These are phyloP conservation scores for Pittosporum tobira DNA, from an alignment of 129 eudicot species.

Conservation along the genomic window DNA sequence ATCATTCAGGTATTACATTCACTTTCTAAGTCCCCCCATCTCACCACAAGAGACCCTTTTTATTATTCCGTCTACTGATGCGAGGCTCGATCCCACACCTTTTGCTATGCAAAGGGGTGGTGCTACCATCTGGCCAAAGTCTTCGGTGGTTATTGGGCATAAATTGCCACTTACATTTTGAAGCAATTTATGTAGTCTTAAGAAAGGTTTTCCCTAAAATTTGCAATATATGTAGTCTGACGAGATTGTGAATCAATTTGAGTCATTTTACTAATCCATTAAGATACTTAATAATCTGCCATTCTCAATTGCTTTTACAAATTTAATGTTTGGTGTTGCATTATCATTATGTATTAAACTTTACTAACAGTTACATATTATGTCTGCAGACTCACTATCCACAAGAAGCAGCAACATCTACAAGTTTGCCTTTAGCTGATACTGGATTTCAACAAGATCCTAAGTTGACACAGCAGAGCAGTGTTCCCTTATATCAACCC, in stretches of 20 bases:
- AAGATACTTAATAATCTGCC: background rate
- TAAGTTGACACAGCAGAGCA: conserved; percentile 8
- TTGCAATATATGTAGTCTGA: background rate
- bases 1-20: conserved; percentile 51
- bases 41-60: too few species aligned
- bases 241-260: conserved; percentile 1
- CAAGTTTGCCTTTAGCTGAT: conserved; percentile 14
- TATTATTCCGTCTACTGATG: too few species aligned
- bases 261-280: background rate
- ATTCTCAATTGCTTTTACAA: background rate
- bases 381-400: conserved; percentile 24
- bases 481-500: conserved; percentile 25
- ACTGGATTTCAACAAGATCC: conserved; percentile 10
- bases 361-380: background rate
- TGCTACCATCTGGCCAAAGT: too few species aligned
- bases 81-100: too few species aligned
- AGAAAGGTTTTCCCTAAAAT: background rate
- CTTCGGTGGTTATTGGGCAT: too few species aligned
- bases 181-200: background rate
- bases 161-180: background rate
- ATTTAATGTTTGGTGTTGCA: background rate
- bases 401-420: conserved; percentile 17
- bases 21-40: too few species aligned
- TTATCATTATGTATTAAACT: background rate
- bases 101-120: too few species aligned